Conservation (phyloP, 441 rosid genomes). For the Corymbia calophylla region DNA sequence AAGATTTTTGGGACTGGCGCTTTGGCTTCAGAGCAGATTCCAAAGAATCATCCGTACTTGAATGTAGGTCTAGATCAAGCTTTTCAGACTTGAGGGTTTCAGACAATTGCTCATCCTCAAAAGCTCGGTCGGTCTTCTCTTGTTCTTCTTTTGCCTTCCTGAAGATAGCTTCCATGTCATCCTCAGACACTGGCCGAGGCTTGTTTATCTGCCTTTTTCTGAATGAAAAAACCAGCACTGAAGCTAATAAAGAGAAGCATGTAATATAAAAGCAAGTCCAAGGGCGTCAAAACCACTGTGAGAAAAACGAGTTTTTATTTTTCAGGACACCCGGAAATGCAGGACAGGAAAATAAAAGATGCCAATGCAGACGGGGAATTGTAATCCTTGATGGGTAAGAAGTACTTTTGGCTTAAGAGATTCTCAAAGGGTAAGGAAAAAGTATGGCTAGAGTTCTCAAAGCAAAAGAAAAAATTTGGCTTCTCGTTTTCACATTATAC, state of each 20-base stretch:
- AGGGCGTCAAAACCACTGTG: background rate
- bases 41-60: slow-evolving; percentile 15
- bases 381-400: background rate
- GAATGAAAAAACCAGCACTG: background rate
- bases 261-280: background rate
- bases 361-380: background rate
- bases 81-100: slow-evolving; percentile 18
- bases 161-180: slow-evolving; percentile 69
- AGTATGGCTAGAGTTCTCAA: background rate
- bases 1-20: slow-evolving; percentile 16
- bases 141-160: slow-evolving; percentile 70
- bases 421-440: background rate
- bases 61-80: slow-evolving; percentile 12
- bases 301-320: background rate
- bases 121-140: slow-evolving; percentile 56
- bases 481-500: background rate
- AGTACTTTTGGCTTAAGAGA: background rate
- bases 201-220: slow-evolving; percentile 70
- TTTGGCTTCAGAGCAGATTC: slow-evolving; percentile 25
- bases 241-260: background rate
- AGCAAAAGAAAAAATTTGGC: background rate
- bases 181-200: slow-evolving; percentile 61
- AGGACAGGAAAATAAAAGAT: background rate
- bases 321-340: background rate
- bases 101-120: slow-evolving; percentile 32